These are phyloP conservation scores for Aspergillus phoenicis DNA, from an alignment of 2,329 filamentous ascomycete species.

Conservation along the genomic window DNA sequence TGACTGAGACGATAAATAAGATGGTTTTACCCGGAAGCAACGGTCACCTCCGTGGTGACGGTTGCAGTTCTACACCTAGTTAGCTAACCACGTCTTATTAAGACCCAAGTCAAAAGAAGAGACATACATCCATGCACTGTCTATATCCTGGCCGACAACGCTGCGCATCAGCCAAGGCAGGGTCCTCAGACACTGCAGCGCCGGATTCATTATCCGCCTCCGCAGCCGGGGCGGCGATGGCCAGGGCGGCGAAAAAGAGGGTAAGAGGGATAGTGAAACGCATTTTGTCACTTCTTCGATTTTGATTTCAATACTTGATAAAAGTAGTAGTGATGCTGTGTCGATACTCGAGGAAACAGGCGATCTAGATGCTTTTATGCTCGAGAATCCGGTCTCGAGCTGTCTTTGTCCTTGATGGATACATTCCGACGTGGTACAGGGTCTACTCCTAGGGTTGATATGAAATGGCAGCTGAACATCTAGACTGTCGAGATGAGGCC, in stretches of 20 bases:
- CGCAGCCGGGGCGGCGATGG: not conserved
- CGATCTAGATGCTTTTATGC: not conserved
- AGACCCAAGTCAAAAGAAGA: not conserved
- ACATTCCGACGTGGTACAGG: not conserved
- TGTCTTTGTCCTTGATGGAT: not conserved
- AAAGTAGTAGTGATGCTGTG: not conserved
- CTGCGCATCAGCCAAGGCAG: not conserved
- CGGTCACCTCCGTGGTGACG: not conserved
- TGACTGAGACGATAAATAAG: not conserved
- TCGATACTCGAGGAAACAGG: not conserved
- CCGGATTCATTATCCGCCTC: not conserved
- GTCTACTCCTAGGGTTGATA: not conserved
- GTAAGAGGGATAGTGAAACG: slow-evolving; percentile 9
- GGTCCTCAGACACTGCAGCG: not conserved
- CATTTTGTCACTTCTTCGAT: not conserved
- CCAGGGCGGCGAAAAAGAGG: slow-evolving; percentile 7
- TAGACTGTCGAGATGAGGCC: not conserved
- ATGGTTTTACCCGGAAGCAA: not conserved
- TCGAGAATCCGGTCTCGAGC: not conserved
- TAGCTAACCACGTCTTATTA: not conserved
- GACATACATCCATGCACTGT: slow-evolving; percentile 2
- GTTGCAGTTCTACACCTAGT: not conserved
- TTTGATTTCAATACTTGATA: no score
- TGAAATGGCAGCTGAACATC: not conserved
- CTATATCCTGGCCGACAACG: not conserved